Evolutionary conservation across 345 rosid genomes (phyloP).

Genomic region (Rhizophora mangle): DNA sequence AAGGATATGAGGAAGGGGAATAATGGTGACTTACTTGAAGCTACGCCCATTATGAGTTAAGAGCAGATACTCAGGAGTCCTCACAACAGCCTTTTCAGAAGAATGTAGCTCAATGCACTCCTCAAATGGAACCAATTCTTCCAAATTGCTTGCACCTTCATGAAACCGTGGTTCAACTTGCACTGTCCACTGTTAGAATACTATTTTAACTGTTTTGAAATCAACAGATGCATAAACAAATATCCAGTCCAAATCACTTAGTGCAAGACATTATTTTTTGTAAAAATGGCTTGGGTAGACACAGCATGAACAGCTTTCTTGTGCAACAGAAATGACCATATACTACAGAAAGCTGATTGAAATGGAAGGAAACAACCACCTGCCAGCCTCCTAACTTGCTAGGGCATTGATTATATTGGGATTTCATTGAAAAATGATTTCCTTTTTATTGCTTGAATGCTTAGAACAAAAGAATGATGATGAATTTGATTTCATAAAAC

Average conservation of each 20-base stretch:
- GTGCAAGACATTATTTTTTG: no score
- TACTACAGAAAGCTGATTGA: no score
- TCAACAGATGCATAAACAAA: no score
- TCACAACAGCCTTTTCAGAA: slow-evolving; percentile 61
- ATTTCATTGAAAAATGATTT: no score
- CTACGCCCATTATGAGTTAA: slow-evolving; percentile 85
- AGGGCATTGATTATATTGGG: no score
- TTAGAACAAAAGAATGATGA: neutral
- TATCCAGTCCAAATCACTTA: no score
- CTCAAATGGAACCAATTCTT: slow-evolving; percentile 93
- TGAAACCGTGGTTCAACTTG: slow-evolving; percentile 91
- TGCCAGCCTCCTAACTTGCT: no score
- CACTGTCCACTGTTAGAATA: slow-evolving; percentile 75
- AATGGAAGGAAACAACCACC: no score
- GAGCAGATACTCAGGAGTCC: slow-evolving; percentile 81
- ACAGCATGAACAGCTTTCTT: no score
- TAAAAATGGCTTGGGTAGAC: no score
- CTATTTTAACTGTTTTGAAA: slow-evolving; percentile 16
- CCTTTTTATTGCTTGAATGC: no score
- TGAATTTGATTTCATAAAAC: neutral
- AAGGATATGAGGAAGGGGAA: slow-evolving; percentile 17
- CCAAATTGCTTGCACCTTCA: slow-evolving; percentile 84
- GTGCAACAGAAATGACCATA: no score
- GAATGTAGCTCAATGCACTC: slow-evolving; percentile 82
- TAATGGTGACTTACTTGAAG: slow-evolving; percentile 75